phyloP scores from a whole-genome alignment of 805 yeast species.

The Ogataea salicorniae region DNA sequence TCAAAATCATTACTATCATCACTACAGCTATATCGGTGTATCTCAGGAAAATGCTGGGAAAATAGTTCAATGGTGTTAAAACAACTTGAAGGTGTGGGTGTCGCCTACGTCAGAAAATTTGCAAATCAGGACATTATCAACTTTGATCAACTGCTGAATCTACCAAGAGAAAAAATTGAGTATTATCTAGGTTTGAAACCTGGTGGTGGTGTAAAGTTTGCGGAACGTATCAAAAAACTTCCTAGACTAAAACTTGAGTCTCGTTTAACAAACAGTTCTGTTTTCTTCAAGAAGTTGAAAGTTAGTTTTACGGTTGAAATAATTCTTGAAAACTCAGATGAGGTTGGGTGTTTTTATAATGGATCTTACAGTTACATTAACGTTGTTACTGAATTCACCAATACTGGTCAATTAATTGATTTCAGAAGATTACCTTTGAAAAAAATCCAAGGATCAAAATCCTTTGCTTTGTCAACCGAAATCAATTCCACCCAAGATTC shows the following conservation, averaged over 20 bases:
- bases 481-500: conserved; percentile 16
- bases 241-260: conserved; percentile 33
- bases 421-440: conserved; percentile 36
- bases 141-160: conserved; percentile 27
- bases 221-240: conserved; percentile 28
- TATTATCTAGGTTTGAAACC: conserved; percentile 2
- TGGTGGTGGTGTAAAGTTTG: conserved; percentile 34
- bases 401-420: conserved; percentile 35
- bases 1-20: conserved; percentile 36
- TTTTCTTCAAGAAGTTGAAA: conserved; percentile 16
- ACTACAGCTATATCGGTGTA: conserved; percentile 35
- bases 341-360: conserved; percentile 10
- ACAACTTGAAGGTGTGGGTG: conserved; percentile 45
- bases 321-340: conserved; percentile 17
- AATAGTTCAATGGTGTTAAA: conserved; percentile 38
- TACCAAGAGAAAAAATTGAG: conserved; percentile 19
- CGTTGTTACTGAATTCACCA: conserved; percentile 7
- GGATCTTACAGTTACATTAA: conserved; percentile 7
- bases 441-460: conserved; percentile 19
- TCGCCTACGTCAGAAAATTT: conserved; percentile 35
- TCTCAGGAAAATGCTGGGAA: conserved; percentile 48
- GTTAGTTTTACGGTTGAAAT: conserved; percentile 25
- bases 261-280: conserved; percentile 5
- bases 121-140: conserved; percentile 30
- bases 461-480: conserved; percentile 25